phyloP scores from a whole-genome alignment of 2,329 filamentous ascomycete genomes.

The Hymenoscyphus salicellus region DNA sequence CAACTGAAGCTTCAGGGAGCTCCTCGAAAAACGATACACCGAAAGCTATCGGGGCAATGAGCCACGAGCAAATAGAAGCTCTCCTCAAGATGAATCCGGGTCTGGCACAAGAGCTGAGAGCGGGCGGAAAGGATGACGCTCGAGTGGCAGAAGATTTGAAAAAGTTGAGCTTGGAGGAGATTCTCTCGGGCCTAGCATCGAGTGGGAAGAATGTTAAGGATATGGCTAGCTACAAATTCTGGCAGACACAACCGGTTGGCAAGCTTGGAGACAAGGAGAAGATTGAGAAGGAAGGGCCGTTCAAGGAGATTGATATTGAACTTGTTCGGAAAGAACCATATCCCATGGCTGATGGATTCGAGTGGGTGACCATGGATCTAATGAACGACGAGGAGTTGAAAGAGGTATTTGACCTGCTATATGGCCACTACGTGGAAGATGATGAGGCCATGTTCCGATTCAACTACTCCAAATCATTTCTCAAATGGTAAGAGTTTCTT shows the following conservation, averaged over 20 bases:
- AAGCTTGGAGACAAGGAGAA: constrained; percentile 66
- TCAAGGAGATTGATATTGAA: constrained; percentile 75
- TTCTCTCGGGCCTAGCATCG: constrained; percentile 71
- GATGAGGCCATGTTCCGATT: constrained; percentile 96
- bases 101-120: constrained; percentile 56
- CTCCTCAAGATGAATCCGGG: constrained; percentile 72
- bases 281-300: constrained; percentile 71
- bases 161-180: constrained; percentile 65
- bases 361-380: constrained; percentile 91
- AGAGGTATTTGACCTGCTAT: constrained; percentile 88
- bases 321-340: constrained; percentile 75
- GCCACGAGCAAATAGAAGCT: constrained; percentile 58
- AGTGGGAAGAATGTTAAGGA: constrained; percentile 89
- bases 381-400: constrained; percentile 73
- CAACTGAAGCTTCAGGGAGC: constrained; percentile 23
- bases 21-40: constrained; percentile 50
- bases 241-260: constrained; percentile 94
- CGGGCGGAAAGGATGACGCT: constrained; percentile 40
- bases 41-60: constrained; percentile 45
- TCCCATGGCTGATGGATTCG: constrained; percentile 76
- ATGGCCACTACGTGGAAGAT: constrained; percentile 95
- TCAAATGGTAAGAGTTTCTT: constrained; percentile 69
- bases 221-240: constrained; percentile 97
- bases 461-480: constrained; percentile 85
- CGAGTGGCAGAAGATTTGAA: constrained; percentile 54